A percentile compares a stretch with the other conserved stretches of the same genome.
Conservation (phyloP, 108 stramenopile species). For the Cyclotella atomus region DNA sequence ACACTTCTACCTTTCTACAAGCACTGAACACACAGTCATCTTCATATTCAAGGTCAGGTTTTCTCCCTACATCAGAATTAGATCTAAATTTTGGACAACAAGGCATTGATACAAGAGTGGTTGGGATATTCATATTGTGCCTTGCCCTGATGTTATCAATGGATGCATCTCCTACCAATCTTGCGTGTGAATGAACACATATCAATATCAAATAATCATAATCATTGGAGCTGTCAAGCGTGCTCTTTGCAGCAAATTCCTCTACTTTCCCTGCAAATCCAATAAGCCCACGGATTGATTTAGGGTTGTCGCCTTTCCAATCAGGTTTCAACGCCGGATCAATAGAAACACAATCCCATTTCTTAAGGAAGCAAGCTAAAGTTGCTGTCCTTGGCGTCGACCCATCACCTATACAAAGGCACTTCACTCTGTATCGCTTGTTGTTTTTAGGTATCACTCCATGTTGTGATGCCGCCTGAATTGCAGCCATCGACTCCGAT, state of each 20-base stretch:
- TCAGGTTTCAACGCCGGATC: constrained; percentile 54
- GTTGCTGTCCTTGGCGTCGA: constrained; percentile 55
- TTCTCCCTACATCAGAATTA: constrained; percentile 46
- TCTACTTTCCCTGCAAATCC: constrained; percentile 53
- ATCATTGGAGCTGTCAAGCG: background rate
- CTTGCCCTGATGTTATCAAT: constrained; percentile 25
- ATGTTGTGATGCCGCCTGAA: constrained; percentile 49
- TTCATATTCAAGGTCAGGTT: constrained; percentile 51
- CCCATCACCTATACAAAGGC: constrained; percentile 60
- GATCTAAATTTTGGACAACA: constrained; percentile 56
- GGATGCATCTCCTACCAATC: constrained; percentile 29
- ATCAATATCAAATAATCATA: constrained; percentile 48
- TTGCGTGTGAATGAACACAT: constrained; percentile 65
- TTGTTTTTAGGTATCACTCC: constrained; percentile 1
- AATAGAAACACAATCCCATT: constrained; percentile 57
- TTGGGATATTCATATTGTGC: constrained; percentile 37
- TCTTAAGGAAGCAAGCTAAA: constrained; percentile 41
- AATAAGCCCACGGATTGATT: constrained; percentile 34
- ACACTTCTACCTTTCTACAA: constrained; percentile 54
- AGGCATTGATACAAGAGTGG: constrained; percentile 52
- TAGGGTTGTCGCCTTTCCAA: constrained; percentile 27
- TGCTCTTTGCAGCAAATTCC: constrained; percentile 24
- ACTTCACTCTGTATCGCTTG: constrained; percentile 25
- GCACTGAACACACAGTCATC: constrained; percentile 62
- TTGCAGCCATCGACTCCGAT: constrained; percentile 57